Percentiles rank a stretch among this genome's conserved stretches.
phyloP scores from a whole-genome alignment of 306 rosid genomes.

The Trifolium subterraneum region DNA sequence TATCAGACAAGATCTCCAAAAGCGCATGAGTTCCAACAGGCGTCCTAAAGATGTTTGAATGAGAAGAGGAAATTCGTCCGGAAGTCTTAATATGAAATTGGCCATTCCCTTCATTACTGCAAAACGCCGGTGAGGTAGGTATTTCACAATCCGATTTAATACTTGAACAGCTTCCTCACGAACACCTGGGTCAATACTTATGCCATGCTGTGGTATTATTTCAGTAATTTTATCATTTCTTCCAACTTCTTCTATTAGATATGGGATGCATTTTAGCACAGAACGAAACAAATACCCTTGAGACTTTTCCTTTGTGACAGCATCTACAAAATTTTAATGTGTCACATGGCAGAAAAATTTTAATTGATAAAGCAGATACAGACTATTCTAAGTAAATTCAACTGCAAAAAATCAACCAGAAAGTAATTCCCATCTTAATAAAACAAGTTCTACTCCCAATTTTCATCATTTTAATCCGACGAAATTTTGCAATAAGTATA shows the following conservation, averaged over 20 bases:
- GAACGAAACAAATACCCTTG: conserved; percentile 97
- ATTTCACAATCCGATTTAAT: conserved; percentile 86
- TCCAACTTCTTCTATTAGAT: conserved; percentile 98
- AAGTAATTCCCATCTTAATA: neutral
- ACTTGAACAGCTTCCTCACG: conserved; percentile 99
- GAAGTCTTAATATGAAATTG: conserved; percentile 85
- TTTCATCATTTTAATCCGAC: conserved; percentile 5
- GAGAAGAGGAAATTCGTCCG: conserved; percentile 98
- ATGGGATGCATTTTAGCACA: conserved; percentile 96
- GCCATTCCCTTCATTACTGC: conserved; percentile 99
- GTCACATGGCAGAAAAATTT: conserved; percentile 36
- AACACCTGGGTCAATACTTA: conserved; percentile 99
- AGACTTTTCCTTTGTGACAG: conserved; percentile 96
- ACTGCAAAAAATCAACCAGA: neutral
- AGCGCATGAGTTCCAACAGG: conserved; percentile 95
- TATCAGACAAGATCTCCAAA: conserved; percentile 95
- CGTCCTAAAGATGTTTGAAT: conserved; percentile 97
- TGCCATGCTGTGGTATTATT: conserved; percentile 99
- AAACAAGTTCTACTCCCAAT: conserved; percentile 12
- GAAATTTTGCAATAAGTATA: conserved; percentile 28
- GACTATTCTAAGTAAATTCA: conserved; percentile 1
- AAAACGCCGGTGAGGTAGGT: conserved; percentile 95
- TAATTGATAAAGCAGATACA: conserved; percentile 16
- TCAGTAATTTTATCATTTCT: conserved; percentile 97
- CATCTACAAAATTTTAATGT: conserved; percentile 65